phyloP scores from a whole-genome alignment of 495 filamentous ascomycete species.

The Aspergillus coremiiformis region DNA sequence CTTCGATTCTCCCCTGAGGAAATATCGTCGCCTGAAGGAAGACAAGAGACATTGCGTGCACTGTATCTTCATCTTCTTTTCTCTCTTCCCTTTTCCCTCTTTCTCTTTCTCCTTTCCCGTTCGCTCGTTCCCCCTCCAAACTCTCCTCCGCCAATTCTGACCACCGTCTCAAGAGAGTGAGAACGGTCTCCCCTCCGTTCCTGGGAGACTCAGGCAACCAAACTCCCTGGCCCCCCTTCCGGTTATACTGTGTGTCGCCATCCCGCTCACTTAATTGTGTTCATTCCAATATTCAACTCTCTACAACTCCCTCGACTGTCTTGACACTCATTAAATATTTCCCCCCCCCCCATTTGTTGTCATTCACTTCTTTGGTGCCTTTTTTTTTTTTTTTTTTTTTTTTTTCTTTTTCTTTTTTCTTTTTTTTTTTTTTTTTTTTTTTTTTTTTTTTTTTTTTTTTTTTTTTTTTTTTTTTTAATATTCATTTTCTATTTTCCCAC shows the following conservation, averaged over 20 bases:
- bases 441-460: conserved; percentile 8
- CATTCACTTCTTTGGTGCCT: conserved; percentile 9
- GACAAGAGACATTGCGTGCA: background rate
- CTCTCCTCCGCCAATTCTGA: conserved; percentile 4
- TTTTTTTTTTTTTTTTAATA: conserved; percentile 7
- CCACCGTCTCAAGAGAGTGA: background rate
- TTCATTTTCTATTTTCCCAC: too few relatives aligned
- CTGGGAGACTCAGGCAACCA: conserved; percentile 9
- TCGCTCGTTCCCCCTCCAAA: conserved; percentile 2
- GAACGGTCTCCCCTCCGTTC: conserved; percentile 5
- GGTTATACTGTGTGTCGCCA: conserved; percentile 37
- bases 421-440: conserved; percentile 10
- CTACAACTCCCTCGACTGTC: conserved; percentile 9
- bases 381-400: conserved; percentile 11
- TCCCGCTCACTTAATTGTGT: conserved; percentile 25
- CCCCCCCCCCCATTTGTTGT: conserved; percentile 3
- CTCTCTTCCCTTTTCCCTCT: conserved; percentile 5
- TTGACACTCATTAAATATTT: conserved; percentile 1
- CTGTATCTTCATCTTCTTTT: conserved; percentile 18
- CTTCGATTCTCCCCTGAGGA: conserved; percentile 13
- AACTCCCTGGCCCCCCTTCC: conserved; percentile 6
- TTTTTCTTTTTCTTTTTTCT: conserved; percentile 2
- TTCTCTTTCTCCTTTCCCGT: background rate
- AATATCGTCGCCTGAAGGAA: conserved; percentile 1
- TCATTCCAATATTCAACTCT: conserved; percentile 6